Evolutionary conservation across 305 asterid genomes (phyloP).

Genomic region (Ilex paraguariensis): DNA sequence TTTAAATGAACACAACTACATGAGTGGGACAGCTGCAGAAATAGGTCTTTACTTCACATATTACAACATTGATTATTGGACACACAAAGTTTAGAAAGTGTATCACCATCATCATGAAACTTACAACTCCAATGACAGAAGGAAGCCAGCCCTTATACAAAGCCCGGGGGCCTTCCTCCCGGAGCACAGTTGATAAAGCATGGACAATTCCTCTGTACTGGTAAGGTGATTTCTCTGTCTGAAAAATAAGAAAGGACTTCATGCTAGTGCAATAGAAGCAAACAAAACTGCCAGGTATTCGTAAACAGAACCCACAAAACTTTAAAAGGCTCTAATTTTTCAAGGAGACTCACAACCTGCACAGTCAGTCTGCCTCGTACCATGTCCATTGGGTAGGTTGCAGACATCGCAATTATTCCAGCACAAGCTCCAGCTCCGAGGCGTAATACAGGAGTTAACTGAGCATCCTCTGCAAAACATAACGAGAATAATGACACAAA

Average conservation of each 20-base stretch:
- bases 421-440: conserved; percentile 99
- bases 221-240: conserved; percentile 80
- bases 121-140: conserved; percentile 94
- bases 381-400: conserved; percentile 99
- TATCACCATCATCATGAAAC: conserved; percentile 23
- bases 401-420: conserved; percentile 99
- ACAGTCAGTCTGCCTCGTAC: conserved; percentile 96
- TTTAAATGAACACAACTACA: too few relatives aligned
- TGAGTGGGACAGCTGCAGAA: too few relatives aligned
- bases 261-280: conserved; percentile 1
- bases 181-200: conserved; percentile 86
- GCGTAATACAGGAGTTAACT: conserved; percentile 85
- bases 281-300: conserved; percentile 2
- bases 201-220: conserved; percentile 92
- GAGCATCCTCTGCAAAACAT: conserved; percentile 70
- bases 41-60: too few relatives aligned
- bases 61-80: too few relatives aligned
- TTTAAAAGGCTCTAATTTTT: conserved; percentile 9
- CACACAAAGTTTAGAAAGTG: too few relatives aligned
- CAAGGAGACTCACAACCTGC: conserved; percentile 47
- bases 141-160: conserved; percentile 97
- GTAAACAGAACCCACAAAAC: conserved; percentile 8
- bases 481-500: neutral
- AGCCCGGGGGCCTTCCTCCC: conserved; percentile 93
- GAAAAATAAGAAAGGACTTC: conserved; percentile 22